Evolutionary conservation across 2,329 filamentous ascomycete genomes (phyloP), one percentile per base, ranked within the genome.

Genomic region (Neopestalotiopsis rosae): DNA sequence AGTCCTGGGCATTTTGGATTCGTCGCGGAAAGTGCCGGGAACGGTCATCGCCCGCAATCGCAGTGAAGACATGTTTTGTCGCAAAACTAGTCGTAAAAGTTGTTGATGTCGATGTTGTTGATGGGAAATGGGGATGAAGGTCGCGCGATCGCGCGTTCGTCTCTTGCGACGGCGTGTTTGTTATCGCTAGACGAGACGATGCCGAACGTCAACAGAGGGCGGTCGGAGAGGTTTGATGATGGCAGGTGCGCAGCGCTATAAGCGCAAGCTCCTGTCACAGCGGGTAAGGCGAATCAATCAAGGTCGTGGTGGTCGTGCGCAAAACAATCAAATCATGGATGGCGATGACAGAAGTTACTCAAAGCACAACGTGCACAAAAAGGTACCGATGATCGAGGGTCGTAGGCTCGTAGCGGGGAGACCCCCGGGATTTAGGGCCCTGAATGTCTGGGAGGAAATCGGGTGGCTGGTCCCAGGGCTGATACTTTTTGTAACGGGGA

Each of bases 41-140:
- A 84, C 79, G 73, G 82, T 80, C 70, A 82, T 80, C 75, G 81
- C 79, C 69, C 81, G 79, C 72, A 82, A 81, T 77, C 85, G 82
- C 67, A 84, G 81, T 75, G 82, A 79, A 76, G 81, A 79, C 86
- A 88, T 87, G 63, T 28, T 38, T 63, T 67, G 67, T 59, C 20
- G 42, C 42, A 32, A 49, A 20, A 28, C 5, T 34, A 14, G 24
- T 13, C 34, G 34, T 10, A 38, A 10, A 7, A 38, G 34, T 38
- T 7, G 34, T 10, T 38, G 34, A 10, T 38, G 34, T 38, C 6
- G 34, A 10, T 38, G 34, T 12, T 20, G 30, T 30, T 24, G 12
- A 32, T 17, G 30, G 57, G 13, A 14, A 59, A 32, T 30, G 17
- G 17, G 45, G 17, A 20, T 3, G 45, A 52, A 20, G 17, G 5